phyloP scores from a whole-genome alignment of 169 alveolate species.

The Cryptosporidium bovis region DNA sequence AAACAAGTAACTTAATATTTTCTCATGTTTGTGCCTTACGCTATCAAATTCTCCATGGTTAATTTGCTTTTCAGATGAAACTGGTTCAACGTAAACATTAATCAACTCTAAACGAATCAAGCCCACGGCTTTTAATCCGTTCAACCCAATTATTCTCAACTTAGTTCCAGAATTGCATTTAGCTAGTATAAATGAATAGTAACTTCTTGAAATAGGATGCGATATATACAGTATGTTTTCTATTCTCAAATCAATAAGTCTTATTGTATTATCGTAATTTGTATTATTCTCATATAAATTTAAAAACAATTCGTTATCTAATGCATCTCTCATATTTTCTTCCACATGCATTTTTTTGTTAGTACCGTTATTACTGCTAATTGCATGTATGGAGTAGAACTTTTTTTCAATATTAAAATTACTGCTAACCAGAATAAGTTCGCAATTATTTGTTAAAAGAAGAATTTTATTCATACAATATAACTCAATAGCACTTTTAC shows the following conservation, averaged over 20 bases:
- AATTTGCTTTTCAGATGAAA: not conserved
- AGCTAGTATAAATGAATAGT: constrained; percentile 27
- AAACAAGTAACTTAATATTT: constrained; percentile 21
- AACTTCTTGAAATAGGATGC: constrained; percentile 5
- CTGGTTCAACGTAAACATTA: constrained; percentile 1
- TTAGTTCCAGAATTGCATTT: not conserved
- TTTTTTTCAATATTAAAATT: constrained; percentile 9
- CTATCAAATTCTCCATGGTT: not conserved
- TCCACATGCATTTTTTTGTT: constrained; percentile 14
- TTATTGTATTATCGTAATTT: not conserved
- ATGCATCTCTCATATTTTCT: not conserved
- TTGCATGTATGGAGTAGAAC: constrained; percentile 18
- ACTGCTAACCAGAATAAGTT: not conserved
- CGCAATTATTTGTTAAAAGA: constrained; percentile 20
- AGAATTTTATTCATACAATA: constrained; percentile 9
- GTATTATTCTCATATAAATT: constrained; percentile 2
- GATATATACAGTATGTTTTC: not conserved
- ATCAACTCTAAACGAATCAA: constrained; percentile 15
- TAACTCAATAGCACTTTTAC: constrained; percentile 11
- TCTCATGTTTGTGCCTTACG: not conserved
- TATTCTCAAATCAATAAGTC: not conserved
- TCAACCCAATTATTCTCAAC: constrained; percentile 16
- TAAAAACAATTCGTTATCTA: not conserved
- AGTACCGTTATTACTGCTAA: not conserved
- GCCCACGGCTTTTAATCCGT: not conserved